Base-by-base conservation (phyloP, 2,329 filamentous ascomycete genomes). In the Westerdykella aurantiaca region DNA sequence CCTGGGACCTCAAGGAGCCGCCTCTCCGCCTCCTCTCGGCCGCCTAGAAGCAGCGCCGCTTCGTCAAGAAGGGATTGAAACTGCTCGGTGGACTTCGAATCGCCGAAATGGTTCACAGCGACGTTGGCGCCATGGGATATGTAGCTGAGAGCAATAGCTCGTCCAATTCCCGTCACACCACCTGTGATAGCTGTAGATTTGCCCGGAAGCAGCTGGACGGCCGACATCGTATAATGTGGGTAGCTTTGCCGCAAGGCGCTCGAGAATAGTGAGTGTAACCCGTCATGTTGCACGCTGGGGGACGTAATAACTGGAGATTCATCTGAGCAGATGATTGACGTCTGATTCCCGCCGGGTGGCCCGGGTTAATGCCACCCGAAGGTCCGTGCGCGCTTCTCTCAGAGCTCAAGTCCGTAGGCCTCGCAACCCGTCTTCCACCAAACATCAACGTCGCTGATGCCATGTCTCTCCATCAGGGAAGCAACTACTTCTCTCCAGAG, bases 131-230 rank as follows among this genome's bases (percentile, higher is more conserved):
- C 88, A 56, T 94, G 86, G 4, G 77, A 74, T 41, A 91, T 72
- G 64, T 87, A 94, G 57, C 83, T 83, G 40, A 95, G 77, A 34
- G 85, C 82, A 50, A 95, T 94, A 54, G 88, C 89, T 52, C 86
- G 80, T 41, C 89, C 89, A 57, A 95, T 95, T 43, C 88, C 88
- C 1, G 88, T 94, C 3, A 85, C 84, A 45, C 86, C 88, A 51
- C 89, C 88, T 0, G 88, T 95, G 58, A 95, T 88, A 63, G 88
- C 85, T 68, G 87, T 87, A 11, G 83, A 84, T 69, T 94, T 94
- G 66, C 79, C 81, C 43, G 71, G 63, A 45, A 94, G 80, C 54
- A 93, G 76, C 44, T 66, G 54, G 22, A 60, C 48, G 31, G 49
- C 48, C 16, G 44, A 38, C 41, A 49, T 49, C n/a, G 41, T 37